These are phyloP conservation scores for Backusella tarrabulga DNA, from an alignment of 192 early-diverging fungal genomes.

Conservation along the genomic window DNA sequence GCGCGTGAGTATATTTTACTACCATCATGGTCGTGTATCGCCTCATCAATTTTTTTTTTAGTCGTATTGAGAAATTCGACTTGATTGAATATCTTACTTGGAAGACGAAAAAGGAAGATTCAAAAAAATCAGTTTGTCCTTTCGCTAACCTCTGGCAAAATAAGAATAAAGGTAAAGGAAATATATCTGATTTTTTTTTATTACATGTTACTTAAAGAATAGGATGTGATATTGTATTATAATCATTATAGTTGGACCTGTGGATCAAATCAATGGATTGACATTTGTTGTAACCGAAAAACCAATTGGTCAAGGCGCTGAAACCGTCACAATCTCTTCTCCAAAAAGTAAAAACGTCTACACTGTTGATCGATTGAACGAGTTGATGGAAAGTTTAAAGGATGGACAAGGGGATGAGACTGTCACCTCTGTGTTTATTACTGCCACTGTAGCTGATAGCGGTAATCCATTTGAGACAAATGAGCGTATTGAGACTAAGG, in stretches of 20 bases:
- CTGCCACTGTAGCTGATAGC: conserved; percentile 29
- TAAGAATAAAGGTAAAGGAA: conserved; percentile 35
- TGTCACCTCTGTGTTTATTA: conserved; percentile 37
- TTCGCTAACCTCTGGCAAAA: conserved; percentile 58
- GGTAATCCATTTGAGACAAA: conserved; percentile 24
- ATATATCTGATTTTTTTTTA: neutral
- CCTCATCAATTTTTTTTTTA: neutral
- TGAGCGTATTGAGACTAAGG: conserved; percentile 37
- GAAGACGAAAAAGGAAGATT: conserved; percentile 43
- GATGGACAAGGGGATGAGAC: conserved; percentile 9
- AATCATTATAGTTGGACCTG: conserved; percentile 23
- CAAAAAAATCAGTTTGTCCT: conserved; percentile 43
- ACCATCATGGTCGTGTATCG: neutral
- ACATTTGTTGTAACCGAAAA: conserved; percentile 17
- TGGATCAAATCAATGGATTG: neutral
- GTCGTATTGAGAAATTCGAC: conserved; percentile 45
- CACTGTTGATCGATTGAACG: conserved; percentile 33
- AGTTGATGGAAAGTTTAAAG: conserved; percentile 26
- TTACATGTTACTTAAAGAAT: neutral
- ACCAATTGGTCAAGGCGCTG: conserved; percentile 27
- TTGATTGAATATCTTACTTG: conserved; percentile 41
- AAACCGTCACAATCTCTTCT: conserved; percentile 37
- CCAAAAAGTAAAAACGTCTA: conserved; percentile 41
- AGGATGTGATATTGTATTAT: neutral
- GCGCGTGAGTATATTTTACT: conserved; percentile 29